Evolutionary conservation across 495 filamentous ascomycete species (phyloP).

Genomic region (Niebla homalea): DNA sequence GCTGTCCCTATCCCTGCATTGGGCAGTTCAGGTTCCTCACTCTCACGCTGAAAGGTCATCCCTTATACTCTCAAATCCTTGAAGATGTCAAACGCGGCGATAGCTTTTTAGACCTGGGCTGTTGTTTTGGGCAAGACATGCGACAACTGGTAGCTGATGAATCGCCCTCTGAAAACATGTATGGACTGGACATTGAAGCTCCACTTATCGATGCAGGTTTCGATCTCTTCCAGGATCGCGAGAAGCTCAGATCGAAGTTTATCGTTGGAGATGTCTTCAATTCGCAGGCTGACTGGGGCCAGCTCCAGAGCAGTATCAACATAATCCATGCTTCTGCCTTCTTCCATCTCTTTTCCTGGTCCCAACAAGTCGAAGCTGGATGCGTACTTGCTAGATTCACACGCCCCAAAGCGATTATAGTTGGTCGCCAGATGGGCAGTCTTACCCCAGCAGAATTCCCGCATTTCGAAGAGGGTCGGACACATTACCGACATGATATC

Average conservation of each 20-base stretch:
- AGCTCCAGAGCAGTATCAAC: conserved; percentile 35
- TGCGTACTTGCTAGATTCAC: too few species aligned
- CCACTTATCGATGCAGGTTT: conserved; percentile 38
- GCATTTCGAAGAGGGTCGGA: conserved; percentile 20
- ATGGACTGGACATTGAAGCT: conserved; percentile 33
- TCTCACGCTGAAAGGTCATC: conserved; percentile 22
- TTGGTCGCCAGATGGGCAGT: too few species aligned
- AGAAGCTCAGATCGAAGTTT: conserved; percentile 16
- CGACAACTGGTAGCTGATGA: conserved; percentile 34
- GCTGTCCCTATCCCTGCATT: conserved; percentile 40
- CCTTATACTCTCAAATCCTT: conserved; percentile 27
- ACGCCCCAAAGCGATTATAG: too few species aligned
- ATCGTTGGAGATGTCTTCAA: conserved; percentile 33
- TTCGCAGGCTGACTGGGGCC: conserved; percentile 20
- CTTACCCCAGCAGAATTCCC: too few species aligned
- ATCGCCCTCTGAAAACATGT: conserved; percentile 26
- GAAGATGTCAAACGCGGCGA: conserved; percentile 24
- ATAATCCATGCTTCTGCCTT: conserved; percentile 43
- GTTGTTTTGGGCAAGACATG: conserved; percentile 35
- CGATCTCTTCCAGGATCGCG: conserved; percentile 35
- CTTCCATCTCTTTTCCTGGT: conserved; percentile 45
- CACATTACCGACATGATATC: conserved; percentile 32
- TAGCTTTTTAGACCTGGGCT: conserved; percentile 33
- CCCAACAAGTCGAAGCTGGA: conserved; percentile 35
- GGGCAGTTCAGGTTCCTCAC: conserved; percentile 39